These are phyloP conservation scores for Camellia japonica DNA, from an alignment of 148 eudicot genomes.

Conservation along the genomic window DNA sequence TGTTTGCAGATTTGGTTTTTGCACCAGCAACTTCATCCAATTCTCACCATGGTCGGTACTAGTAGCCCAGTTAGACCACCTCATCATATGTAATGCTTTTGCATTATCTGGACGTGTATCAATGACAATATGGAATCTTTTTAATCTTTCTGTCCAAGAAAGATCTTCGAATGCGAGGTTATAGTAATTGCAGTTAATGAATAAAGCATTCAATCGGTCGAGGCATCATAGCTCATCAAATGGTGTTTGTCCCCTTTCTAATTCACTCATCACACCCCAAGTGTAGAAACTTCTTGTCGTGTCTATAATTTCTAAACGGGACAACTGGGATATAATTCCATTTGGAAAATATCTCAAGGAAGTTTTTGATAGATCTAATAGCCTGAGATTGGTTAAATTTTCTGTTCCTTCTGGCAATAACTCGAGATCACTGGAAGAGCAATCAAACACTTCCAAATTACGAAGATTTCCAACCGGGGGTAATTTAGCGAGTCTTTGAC, in stretches of 20 bases:
- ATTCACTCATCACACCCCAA: too few relatives aligned
- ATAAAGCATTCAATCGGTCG: background rate
- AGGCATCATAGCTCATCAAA: slow-evolving; percentile 5
- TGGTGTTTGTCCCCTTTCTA: too few relatives aligned
- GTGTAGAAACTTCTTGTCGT: slow-evolving; percentile 5
- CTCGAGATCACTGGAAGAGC: too few relatives aligned
- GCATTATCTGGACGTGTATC: background rate
- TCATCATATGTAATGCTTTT: too few relatives aligned
- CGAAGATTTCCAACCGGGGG: too few relatives aligned
- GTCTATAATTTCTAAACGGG: slow-evolving; percentile 17
- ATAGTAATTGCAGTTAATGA: background rate
- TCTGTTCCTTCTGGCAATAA: too few relatives aligned
- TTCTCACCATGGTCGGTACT: background rate
- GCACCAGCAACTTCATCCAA: background rate
- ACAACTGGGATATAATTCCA: slow-evolving; percentile 12
- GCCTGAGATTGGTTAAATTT: too few relatives aligned
- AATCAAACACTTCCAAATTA: too few relatives aligned
- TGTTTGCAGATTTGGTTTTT: background rate
- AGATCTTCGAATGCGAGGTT: background rate
- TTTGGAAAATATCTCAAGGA: background rate
- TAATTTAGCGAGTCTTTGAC: too few relatives aligned
- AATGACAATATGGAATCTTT: slow-evolving; percentile 3
- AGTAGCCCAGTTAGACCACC: background rate
- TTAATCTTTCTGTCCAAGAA: too few relatives aligned
- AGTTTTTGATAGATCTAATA: too few relatives aligned